Evolutionary conservation across 1,139 yeast genomes (phyloP), one percentile per base, ranked within the genome.

Genomic region (Taphrina pruni): DNA sequence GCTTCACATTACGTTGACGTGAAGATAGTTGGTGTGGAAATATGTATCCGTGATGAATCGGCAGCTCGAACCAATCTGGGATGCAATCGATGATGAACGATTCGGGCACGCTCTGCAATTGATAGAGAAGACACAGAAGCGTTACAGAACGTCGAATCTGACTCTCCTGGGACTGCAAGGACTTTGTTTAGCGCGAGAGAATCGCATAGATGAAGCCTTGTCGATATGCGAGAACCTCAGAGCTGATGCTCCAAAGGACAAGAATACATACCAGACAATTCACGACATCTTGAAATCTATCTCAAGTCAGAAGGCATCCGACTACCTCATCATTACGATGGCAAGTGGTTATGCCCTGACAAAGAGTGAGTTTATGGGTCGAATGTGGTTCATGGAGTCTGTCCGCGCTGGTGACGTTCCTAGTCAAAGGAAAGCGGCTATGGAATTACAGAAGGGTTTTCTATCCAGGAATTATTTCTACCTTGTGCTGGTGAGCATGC

Each of bases 371-470:
- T 17, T 21, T 14, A 45, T 64, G 45, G 67, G 67, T 12, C 61
- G 67, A 4, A 21, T 55, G 32, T 64, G 67, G 67, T 64, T 45
- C 50, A 54, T 55, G 67, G 60, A 46, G 26, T 46, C 67, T 17
- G 67, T 64, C n/a, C 54, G 67, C 6, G 41, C 67, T 46, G 67
- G 67, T 11, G 48, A 55, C 12, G 14, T 64, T 3, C 46, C 45
- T 20, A 41, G 43, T 38, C 67, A 64, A 55, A 60, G 67, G 14
- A 46, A 55, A 20, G 70, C 69, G 7, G 65, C 66, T 20, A 46
- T 58, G 8, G 69, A 70, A 52, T 41, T 62, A 3, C 70, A 66
- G 55, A 67, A 70, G 50, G 60, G 64, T 0, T 70, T 68, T 41
- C 39, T 65, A 32, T 55, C 68, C 1, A n/a, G 70, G n/a, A 38